A percentile compares a stretch with the other conserved stretches of the same genome.
Conservation (phyloP, 2,329 filamentous ascomycete genomes). For the Penicillium nordicum region DNA sequence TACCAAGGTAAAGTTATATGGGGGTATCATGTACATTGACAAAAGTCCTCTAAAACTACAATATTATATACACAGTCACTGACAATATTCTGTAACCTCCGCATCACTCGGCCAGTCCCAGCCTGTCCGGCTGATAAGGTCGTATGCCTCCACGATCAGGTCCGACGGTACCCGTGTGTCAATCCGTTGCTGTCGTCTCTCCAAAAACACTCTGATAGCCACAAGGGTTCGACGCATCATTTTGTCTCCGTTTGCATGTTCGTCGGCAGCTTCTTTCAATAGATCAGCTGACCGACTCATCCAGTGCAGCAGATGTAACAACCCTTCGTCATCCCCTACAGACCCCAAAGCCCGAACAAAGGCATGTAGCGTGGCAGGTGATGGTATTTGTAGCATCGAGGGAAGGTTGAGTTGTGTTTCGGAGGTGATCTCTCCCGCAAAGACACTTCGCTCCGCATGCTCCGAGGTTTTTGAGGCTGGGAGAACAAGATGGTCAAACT, state of each 20-base stretch:
- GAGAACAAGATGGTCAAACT: slow-evolving; percentile 38
- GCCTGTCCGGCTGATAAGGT: slow-evolving; percentile 34
- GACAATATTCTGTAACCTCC: slow-evolving; percentile 39
- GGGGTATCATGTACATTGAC: slow-evolving; percentile 19
- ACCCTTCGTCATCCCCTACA: slow-evolving; percentile 38
- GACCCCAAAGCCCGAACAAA: slow-evolving; percentile 43
- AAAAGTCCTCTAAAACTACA: slow-evolving; percentile 16
- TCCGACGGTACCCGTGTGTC: slow-evolving; percentile 25
- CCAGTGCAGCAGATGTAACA: slow-evolving; percentile 43
- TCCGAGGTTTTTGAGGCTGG: slow-evolving; percentile 22
- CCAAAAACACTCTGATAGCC: slow-evolving; percentile 41
- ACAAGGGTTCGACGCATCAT: slow-evolving; percentile 41
- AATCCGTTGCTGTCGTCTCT: slow-evolving; percentile 29
- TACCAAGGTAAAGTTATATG: background rate
- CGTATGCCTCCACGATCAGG: slow-evolving; percentile 33
- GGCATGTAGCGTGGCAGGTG: slow-evolving; percentile 40
- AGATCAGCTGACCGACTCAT: slow-evolving; percentile 36
- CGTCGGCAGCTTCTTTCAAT: slow-evolving; percentile 35
- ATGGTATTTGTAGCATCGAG: slow-evolving; percentile 35
- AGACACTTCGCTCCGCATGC: slow-evolving; percentile 21
- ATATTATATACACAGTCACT: slow-evolving; percentile 18
- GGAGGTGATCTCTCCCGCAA: slow-evolving; percentile 6
- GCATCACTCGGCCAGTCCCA: slow-evolving; percentile 45
- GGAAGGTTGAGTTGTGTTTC: slow-evolving; percentile 26
- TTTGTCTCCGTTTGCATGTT: slow-evolving; percentile 35